These are phyloP conservation scores for Blepharisma japonicum DNA, from an alignment of 73 alveolate genomes.

Conservation along the genomic window DNA sequence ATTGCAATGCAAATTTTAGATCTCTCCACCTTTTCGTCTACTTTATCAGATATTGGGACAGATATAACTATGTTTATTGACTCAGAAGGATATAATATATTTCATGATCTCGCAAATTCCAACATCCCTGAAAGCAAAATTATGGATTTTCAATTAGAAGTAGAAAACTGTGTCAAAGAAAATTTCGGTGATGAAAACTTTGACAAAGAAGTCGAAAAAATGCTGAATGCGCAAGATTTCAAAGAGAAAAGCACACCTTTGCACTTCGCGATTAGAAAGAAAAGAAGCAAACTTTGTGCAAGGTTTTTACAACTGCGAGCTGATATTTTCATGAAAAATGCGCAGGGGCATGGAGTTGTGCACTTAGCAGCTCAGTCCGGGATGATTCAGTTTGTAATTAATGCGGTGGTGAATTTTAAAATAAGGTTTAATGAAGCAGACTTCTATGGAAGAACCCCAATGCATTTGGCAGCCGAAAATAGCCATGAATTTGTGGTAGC, in stretches of 20 bases:
- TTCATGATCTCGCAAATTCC: background rate
- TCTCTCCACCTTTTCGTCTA: background rate
- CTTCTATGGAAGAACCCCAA: background rate
- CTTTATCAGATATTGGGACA: background rate
- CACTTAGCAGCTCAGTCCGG: slow-evolving; percentile 17
- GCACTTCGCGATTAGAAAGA: too few species aligned
- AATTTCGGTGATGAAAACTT: too few species aligned
- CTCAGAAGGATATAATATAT: background rate
- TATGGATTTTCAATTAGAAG: too few species aligned
- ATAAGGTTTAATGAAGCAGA: background rate
- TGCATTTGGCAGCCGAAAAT: background rate
- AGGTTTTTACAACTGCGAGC: background rate
- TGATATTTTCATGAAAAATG: background rate
- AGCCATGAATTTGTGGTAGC: background rate
- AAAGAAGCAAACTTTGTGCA: too few species aligned
- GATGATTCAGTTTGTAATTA: background rate
- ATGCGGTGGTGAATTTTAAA: background rate
- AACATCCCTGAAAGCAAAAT: background rate
- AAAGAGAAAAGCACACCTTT: too few species aligned
- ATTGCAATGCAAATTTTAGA: slow-evolving; percentile 5
- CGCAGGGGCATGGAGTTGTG: background rate
- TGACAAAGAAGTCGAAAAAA: too few species aligned
- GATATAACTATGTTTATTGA: background rate
- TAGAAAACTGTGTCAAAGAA: too few species aligned
- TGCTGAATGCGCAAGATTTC: too few species aligned